Base-by-base conservation (phyloP, 495 filamentous ascomycete species). In the Darksidea phi region DNA sequence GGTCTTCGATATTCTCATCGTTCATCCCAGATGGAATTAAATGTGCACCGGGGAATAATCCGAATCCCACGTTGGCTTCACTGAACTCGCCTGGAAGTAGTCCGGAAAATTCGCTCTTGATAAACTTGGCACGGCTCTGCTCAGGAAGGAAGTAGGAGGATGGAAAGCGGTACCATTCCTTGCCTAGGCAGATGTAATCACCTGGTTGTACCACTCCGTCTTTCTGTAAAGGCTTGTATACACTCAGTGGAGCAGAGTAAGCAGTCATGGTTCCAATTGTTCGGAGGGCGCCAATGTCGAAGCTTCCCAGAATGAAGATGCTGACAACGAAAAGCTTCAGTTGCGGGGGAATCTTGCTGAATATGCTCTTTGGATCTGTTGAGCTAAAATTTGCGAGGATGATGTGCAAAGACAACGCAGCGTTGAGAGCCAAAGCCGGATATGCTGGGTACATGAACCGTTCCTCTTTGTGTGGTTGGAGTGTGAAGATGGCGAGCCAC, bases 91-190 rank as follows among this genome's bases (percentile, higher is more conserved):
- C 95, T 1, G 95, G 95, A 23, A 99, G 79, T 38, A 99, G 74
- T 10, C 95, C 95, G 24, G 81, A 79, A 74, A 99, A 99, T 58
- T 90, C 89, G 67, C 89, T 94, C 65, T 86, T 88, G 51, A 99
- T 77, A 66, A 96, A 97, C 61, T 90, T 95, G 58, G 89, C 89
- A 42, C 81, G 82, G 80, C 91, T 87, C 45, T 80, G 79, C 6
- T 84, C 72, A 0, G 95, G 95, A 0, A 99, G 79, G 71, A 92
- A 89, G 75, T 92, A 97, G 4, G 90, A 92, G 13, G 89, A 91
- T 11, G 95, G 95, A 69, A 95, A 99, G 48, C 95, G 89, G 71
- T 99, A 97, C 95, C 95, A 99, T 72, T 99, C 95, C 72, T 97
- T 97, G 42, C 88, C 92, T 47, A 96, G 81, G 73, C 95, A 99